Conservation (phyloP, 139 green algal species). For the Gonium pectorale region DNA sequence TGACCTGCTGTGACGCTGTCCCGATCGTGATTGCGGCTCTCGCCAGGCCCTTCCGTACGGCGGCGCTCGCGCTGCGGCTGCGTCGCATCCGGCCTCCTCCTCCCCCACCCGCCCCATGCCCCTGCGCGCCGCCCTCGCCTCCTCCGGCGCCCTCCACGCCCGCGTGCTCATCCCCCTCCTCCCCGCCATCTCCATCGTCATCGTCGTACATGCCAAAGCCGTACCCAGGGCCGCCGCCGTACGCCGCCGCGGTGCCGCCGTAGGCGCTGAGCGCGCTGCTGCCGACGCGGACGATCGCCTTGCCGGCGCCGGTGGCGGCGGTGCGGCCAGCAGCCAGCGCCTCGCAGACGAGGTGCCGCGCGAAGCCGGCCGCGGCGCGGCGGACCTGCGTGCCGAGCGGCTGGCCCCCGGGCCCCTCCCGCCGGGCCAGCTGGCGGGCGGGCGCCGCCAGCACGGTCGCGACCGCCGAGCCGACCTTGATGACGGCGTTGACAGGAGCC, state of each 20-base stretch:
- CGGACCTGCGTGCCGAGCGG: constrained; percentile 32
- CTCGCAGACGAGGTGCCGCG: constrained; percentile 60
- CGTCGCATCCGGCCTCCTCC: neutral
- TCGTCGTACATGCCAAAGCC: neutral
- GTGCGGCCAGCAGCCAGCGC: constrained; percentile 59
- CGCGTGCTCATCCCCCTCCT: neutral
- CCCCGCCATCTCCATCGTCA: neutral
- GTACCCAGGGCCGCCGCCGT: neutral
- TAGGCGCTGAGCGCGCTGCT: neutral
- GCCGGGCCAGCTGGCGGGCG: constrained; percentile 25
- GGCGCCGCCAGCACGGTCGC: constrained; percentile 67
- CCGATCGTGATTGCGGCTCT: neutral
- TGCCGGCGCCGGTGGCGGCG: constrained; percentile 58
- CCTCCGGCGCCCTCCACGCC: neutral
- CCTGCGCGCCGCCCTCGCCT: no score
- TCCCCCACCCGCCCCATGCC: neutral
- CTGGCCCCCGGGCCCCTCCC: constrained; percentile 20
- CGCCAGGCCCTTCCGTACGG: neutral
- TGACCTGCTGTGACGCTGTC: constrained; percentile 14
- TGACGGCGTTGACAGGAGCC: constrained; percentile 70
- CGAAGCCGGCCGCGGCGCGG: constrained; percentile 44
- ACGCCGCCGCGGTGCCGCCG: neutral
- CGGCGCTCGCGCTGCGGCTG: neutral
- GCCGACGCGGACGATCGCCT: constrained; percentile 51
- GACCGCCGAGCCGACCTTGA: constrained; percentile 58